A percentile compares a stretch with the other conserved stretches of the same genome.
Conservation (phyloP, 1,284 basidiomycete genomes). For the Tilletia walkeri region DNA sequence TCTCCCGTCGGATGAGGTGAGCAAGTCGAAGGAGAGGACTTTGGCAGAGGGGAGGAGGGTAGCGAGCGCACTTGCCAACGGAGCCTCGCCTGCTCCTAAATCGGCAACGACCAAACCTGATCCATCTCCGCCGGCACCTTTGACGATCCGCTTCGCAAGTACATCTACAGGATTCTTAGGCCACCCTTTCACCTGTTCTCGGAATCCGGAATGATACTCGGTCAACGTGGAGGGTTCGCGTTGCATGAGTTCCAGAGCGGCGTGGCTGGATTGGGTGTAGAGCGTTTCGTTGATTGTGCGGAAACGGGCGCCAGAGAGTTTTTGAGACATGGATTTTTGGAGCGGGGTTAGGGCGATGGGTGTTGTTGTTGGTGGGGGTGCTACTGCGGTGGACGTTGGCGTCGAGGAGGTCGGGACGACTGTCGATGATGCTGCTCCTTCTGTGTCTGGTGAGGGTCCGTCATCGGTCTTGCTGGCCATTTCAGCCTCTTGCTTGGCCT, state of each 20-base stretch:
- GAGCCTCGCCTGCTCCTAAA: constrained; percentile 91
- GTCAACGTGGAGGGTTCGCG: constrained; percentile 40
- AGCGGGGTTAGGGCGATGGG: constrained; percentile 29
- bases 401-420: neutral
- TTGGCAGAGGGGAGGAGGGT: constrained; percentile 61
- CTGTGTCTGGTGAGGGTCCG: too few relatives aligned
- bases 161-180: constrained; percentile 52
- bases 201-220: constrained; percentile 54
- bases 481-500: constrained; percentile 26
- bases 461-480: neutral
- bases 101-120: constrained; percentile 74
- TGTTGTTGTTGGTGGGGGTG: neutral
- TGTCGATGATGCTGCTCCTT: neutral
- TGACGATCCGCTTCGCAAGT: constrained; percentile 31
- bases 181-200: constrained; percentile 52
- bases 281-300: constrained; percentile 55
- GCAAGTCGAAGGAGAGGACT: constrained; percentile 71
- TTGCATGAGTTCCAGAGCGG: constrained; percentile 44
- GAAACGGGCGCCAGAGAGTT: constrained; percentile 53
- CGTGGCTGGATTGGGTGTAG: constrained; percentile 44
- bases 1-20: constrained; percentile 70
- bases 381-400: too few relatives aligned
- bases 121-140: neutral
- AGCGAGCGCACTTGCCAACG: constrained; percentile 65
- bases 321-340: constrained; percentile 43